A percentile compares a stretch with the other conserved stretches of the same genome.
These are phyloP conservation scores for Linnemannia hyalina DNA, from an alignment of 192 early-diverging fungal genomes.

Conservation along the genomic window DNA sequence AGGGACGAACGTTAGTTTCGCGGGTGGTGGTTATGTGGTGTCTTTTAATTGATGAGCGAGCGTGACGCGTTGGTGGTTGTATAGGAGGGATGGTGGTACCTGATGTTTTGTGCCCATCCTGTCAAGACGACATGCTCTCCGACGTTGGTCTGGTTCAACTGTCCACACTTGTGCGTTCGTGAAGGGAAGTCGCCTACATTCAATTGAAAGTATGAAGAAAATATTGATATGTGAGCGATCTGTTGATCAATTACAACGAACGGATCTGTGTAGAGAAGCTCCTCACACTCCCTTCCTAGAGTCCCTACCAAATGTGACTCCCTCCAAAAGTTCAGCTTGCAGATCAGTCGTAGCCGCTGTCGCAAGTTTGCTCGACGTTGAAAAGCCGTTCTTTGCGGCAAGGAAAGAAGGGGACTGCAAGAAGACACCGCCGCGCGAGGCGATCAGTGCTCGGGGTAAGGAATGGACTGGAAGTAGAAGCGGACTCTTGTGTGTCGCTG, in stretches of 20 bases:
- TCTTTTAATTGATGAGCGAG: neutral
- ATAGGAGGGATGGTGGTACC: conserved; percentile 37
- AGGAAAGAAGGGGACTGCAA: neutral
- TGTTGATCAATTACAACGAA: neutral
- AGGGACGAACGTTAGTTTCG: neutral
- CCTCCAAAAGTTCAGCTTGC: conserved; percentile 25
- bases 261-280: too few species aligned
- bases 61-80: neutral
- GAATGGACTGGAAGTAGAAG: conserved; percentile 3
- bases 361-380: neutral
- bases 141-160: conserved; percentile 68
- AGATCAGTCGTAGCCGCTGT: neutral
- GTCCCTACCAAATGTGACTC: conserved; percentile 36
- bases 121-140: conserved; percentile 77
- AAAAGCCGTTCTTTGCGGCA: neutral
- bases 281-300: too few species aligned
- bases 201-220: too few species aligned
- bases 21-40: neutral
- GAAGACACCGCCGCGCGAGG: neutral
- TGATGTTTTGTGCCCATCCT: conserved; percentile 81
- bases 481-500: too few species aligned
- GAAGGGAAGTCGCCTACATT: conserved; percentile 54
- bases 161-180: conserved; percentile 85
- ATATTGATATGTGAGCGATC: neutral
- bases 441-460: conserved; percentile 1